A percentile compares a stretch with the other conserved stretches of the same genome.
These are phyloP conservation scores for Mortierella sp. DNA, from an alignment of 371 early-diverging fungal genomes.

Conservation along the genomic window DNA sequence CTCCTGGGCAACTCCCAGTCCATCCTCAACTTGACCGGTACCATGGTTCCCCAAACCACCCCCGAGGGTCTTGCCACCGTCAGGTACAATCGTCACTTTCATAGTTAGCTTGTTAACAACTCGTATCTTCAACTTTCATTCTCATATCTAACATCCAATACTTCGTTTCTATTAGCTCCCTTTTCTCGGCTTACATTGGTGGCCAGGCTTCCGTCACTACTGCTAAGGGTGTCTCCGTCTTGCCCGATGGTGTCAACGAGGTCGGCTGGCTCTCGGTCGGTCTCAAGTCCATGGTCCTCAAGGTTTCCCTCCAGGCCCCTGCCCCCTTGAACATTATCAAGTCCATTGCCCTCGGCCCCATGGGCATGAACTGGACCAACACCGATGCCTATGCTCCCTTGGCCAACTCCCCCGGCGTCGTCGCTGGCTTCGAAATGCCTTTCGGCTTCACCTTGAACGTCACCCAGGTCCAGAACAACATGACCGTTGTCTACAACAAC, in stretches of 20 bases:
- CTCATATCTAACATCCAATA: neutral
- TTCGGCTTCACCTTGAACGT: slow-evolving; percentile 73
- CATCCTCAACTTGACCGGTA: slow-evolving; percentile 67
- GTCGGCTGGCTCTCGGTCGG: slow-evolving; percentile 72
- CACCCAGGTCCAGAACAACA: slow-evolving; percentile 69
- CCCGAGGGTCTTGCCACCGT: slow-evolving; percentile 62
- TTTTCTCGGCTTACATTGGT: slow-evolving; percentile 70
- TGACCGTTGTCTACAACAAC: slow-evolving; percentile 65
- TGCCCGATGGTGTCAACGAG: slow-evolving; percentile 70
- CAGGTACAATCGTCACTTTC: slow-evolving; percentile 20
- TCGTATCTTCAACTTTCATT: neutral
- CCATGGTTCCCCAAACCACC: slow-evolving; percentile 64
- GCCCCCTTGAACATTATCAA: slow-evolving; percentile 67
- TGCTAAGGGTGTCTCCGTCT: slow-evolving; percentile 69
- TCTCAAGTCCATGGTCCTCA: slow-evolving; percentile 61
- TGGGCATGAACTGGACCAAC: slow-evolving; percentile 67
- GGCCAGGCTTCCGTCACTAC: slow-evolving; percentile 64
- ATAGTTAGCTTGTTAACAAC: neutral
- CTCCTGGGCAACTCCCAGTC: slow-evolving; percentile 48
- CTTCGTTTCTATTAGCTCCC: too few relatives aligned
- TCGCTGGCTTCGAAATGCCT: slow-evolving; percentile 70
- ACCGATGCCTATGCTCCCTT: slow-evolving; percentile 66
- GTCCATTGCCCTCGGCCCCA: slow-evolving; percentile 65
- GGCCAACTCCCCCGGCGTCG: slow-evolving; percentile 63
- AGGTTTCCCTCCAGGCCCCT: slow-evolving; percentile 49